Base-by-base conservation (phyloP, 1,284 basidiomycete species). In the Neotropicomus parvogracilis region DNA sequence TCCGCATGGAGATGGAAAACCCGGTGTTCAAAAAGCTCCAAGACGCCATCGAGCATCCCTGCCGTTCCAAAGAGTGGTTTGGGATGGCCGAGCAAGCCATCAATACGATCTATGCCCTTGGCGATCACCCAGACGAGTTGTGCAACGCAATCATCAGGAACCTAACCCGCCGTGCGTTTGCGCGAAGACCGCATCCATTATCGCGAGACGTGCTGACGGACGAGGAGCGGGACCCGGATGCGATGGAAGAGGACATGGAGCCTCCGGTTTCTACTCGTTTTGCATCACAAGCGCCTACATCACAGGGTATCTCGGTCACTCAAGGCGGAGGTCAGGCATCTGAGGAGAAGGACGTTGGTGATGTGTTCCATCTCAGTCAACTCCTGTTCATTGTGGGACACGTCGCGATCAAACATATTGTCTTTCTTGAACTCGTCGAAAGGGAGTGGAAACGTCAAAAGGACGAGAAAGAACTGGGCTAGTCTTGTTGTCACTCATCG, bases 401-500 rank as follows among this genome's bases (percentile, higher is more conserved):
- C 66, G 89, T 97, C 16, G 93, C 94, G 6, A 91, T 99, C 70
- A 98, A 98, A 69, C 94, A 99, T 54, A 92, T 98, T 48, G 94
- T 97, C 20, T 97, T 93, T 65, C 80, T 99, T 27, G 95, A 99
- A 68, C 76, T 97, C 36, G 88, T 98, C n/a, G 95, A 99, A 69
- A 77, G 95, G 32, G 95, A 99, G 65, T 90, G 91, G 82, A 99
- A 99, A 72, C 76, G 94, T 13, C 86, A 95, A 67, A 98, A 97
- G 71, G 92, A 95, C 47, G 91, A 91, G 64, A 85, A 81, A 50
- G 85, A 79, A 43, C 77, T 85, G 58, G 85, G 91, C 88, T 60
- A 48, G 80, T 68, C 10, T 41, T 43, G 20, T 13, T 19, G 26
- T 46, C 12, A 9, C 33, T 33, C 11, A n/a, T 38, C 17, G 28